phyloP scores from a whole-genome alignment of 208 protist genomes.

The Trypanosoma brucei region DNA sequence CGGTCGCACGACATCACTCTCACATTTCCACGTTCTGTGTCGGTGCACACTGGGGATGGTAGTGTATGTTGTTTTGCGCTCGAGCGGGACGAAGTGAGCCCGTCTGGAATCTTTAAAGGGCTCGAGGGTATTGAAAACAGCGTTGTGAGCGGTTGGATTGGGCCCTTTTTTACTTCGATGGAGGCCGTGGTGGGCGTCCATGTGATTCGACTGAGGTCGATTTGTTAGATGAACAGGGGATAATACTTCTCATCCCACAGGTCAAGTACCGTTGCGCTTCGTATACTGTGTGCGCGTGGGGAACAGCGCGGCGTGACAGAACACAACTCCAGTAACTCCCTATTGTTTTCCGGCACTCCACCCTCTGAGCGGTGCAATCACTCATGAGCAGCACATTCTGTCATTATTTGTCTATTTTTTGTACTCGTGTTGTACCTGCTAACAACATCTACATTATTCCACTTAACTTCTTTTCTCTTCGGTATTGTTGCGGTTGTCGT shows the following conservation, averaged over 20 bases:
- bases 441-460: background rate
- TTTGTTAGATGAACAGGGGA: constrained; percentile 1
- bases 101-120: background rate
- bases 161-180: constrained; percentile 57
- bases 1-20: background rate
- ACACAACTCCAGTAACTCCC: too few relatives aligned
- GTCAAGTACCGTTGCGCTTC: too few relatives aligned
- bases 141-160: constrained; percentile 31
- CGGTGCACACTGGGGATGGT: background rate
- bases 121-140: background rate
- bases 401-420: background rate
- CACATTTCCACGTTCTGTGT: background rate
- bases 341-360: too few relatives aligned
- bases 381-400: too few relatives aligned
- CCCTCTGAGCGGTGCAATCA: too few relatives aligned
- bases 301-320: too few relatives aligned
- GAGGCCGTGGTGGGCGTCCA: constrained; percentile 71
- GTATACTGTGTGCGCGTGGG: too few relatives aligned
- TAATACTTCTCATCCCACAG: too few relatives aligned
- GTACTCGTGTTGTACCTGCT: constrained; percentile 6
- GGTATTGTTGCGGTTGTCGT: background rate
- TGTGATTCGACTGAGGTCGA: constrained; percentile 23
- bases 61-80: background rate
- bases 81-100: background rate
- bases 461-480: constrained; percentile 13